Percentiles rank a stretch among this genome's conserved stretches.
phyloP scores from a whole-genome alignment of 106 monocot species.

The Dioscorea alata region DNA sequence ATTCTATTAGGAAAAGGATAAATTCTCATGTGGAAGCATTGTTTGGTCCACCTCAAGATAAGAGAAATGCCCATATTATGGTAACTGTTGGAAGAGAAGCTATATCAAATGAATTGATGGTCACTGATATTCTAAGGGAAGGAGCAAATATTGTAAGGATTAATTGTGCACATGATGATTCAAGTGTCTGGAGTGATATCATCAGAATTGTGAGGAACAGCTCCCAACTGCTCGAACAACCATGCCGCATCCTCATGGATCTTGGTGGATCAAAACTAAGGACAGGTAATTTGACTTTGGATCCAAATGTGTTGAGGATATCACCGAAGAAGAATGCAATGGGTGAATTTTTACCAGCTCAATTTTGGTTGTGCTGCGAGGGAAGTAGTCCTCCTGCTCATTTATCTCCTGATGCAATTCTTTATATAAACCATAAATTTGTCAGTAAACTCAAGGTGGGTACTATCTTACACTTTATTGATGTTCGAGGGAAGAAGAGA shows the following conservation, averaged over 20 bases:
- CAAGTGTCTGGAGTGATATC: constrained; percentile 29
- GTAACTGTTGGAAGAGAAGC: constrained; percentile 36
- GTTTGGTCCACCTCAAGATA: constrained; percentile 14
- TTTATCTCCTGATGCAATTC: constrained; percentile 16
- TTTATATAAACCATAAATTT: constrained; percentile 30
- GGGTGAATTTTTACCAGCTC: constrained; percentile 23
- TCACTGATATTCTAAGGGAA: constrained; percentile 21
- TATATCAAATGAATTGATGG: constrained; percentile 18
- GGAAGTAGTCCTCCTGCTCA: constrained; percentile 25
- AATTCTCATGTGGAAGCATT: constrained; percentile 3
- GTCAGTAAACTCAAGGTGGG: constrained; percentile 22
- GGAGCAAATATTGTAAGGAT: constrained; percentile 27
- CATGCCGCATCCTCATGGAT: constrained; percentile 51
- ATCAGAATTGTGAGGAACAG: constrained; percentile 18
- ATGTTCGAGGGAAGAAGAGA: constrained; percentile 31
- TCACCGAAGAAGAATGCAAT: constrained; percentile 26
- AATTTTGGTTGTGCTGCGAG: constrained; percentile 28
- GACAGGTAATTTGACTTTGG: constrained; percentile 13
- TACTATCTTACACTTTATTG: constrained; percentile 21
- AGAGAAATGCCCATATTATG: constrained; percentile 23
- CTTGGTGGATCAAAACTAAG: constrained; percentile 45
- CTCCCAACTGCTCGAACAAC: constrained; percentile 34
- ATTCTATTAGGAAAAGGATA: constrained; percentile 16
- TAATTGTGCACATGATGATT: constrained; percentile 37
- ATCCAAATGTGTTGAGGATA: constrained; percentile 22